phyloP scores from a whole-genome alignment of 345 rosid genomes.

The Draba incana region DNA sequence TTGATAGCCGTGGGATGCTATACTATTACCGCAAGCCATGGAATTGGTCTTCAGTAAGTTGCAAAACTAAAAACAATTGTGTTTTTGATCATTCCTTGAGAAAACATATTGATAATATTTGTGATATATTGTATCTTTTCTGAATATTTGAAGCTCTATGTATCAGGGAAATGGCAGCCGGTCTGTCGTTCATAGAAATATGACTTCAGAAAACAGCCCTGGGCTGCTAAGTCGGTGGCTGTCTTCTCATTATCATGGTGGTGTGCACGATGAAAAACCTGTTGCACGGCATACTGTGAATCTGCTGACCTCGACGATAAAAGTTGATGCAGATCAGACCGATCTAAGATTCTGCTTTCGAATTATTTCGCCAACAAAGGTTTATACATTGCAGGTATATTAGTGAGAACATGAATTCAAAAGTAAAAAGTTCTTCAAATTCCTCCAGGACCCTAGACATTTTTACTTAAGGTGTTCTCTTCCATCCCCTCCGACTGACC shows the following conservation, averaged over 20 bases:
- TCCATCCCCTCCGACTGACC: conserved; percentile 9
- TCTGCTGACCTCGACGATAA: conserved; percentile 75
- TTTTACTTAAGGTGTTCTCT: conserved; percentile 4
- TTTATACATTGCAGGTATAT: conserved; percentile 72
- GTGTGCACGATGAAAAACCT: conserved; percentile 71
- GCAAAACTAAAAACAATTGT: conserved; percentile 11
- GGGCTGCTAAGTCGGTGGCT: conserved; percentile 82
- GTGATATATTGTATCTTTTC: conserved; percentile 10
- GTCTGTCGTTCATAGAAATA: conserved; percentile 51
- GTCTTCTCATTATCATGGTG: conserved; percentile 79
- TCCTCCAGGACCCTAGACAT: background rate
- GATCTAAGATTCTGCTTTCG: conserved; percentile 86
- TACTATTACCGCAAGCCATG: conserved; percentile 82
- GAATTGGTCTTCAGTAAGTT: conserved; percentile 65
- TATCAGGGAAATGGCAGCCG: conserved; percentile 65
- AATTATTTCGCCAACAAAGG: conserved; percentile 64
- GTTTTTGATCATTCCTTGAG: conserved; percentile 9
- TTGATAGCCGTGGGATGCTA: conserved; percentile 81
- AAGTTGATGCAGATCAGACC: conserved; percentile 76
- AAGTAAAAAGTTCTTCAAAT: background rate
- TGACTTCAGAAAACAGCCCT: conserved; percentile 54
- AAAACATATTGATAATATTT: conserved; percentile 24
- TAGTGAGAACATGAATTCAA: conserved; percentile 2
- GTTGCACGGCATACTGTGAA: conserved; percentile 77
- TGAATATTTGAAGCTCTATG: conserved; percentile 36